phyloP scores from a whole-genome alignment of 148 eudicot species.

The Fallopia convolvulus region DNA sequence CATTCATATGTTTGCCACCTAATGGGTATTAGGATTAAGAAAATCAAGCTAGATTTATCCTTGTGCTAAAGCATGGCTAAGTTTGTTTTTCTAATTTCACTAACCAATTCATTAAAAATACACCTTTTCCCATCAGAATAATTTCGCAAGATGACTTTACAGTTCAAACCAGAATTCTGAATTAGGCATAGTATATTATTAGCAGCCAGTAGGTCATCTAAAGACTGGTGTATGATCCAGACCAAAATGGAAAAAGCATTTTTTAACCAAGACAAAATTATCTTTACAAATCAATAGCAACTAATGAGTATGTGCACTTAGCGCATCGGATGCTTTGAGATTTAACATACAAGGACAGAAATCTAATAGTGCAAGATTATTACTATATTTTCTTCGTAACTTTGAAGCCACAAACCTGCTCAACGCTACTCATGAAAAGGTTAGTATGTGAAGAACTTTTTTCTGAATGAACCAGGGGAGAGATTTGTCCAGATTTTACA shows the following conservation, averaged over 20 bases:
- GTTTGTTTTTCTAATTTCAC: neutral
- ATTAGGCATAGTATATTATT: neutral
- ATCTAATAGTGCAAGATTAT: neutral
- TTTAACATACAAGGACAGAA: constrained; percentile 8
- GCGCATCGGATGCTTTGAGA: neutral
- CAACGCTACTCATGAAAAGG: constrained; percentile 43
- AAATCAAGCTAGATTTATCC: neutral
- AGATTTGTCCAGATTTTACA: constrained; percentile 36
- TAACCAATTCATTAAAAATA: neutral
- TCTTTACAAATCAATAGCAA: neutral
- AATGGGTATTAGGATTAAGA: neutral
- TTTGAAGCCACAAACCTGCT: constrained; percentile 46
- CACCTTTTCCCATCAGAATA: neutral
- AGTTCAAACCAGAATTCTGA: neutral
- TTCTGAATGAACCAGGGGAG: constrained; percentile 18
- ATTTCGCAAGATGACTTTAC: neutral
- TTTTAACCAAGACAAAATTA: neutral
- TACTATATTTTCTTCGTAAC: neutral
- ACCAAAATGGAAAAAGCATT: neutral
- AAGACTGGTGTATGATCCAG: neutral
- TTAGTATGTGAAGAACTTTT: constrained; percentile 24
- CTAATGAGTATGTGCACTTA: neutral
- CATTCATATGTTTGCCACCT: neutral
- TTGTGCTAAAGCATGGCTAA: neutral
- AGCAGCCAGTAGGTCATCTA: neutral